Conservation (phyloP, 2,329 filamentous ascomycete species). For the Pyrenophora tritici-repentis region DNA sequence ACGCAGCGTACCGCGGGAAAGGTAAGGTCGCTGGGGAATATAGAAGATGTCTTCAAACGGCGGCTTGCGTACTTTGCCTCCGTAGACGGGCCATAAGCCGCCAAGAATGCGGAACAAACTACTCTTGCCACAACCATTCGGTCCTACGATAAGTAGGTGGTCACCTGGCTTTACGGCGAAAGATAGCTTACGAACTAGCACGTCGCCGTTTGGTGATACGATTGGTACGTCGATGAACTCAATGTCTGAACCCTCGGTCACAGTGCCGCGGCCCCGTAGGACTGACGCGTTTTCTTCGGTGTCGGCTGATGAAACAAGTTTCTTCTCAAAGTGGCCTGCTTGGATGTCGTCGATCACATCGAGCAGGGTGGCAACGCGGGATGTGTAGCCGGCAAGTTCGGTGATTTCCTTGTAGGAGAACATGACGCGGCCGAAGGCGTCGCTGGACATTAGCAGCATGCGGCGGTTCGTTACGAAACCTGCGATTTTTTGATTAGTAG, state of each 20-base stretch:
- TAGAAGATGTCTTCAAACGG: constrained; percentile 95
- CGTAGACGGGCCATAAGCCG: constrained; percentile 96
- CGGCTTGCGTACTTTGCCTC: constrained; percentile 89
- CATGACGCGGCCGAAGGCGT: constrained; percentile 59
- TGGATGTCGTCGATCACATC: constrained; percentile 95
- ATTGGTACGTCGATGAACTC: constrained; percentile 90
- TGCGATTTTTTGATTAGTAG: constrained; percentile 26
- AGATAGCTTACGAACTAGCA: constrained; percentile 81
- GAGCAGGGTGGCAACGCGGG: constrained; percentile 83
- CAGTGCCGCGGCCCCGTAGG: constrained; percentile 77
- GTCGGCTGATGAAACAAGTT: constrained; percentile 85
- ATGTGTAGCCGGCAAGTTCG: constrained; percentile 93
- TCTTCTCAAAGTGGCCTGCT: constrained; percentile 91
- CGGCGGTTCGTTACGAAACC: constrained; percentile 92
- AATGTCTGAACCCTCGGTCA: constrained; percentile 82
- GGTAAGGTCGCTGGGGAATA: constrained; percentile 92
- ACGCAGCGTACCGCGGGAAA: constrained; percentile 87
- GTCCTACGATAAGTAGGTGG: constrained; percentile 91
- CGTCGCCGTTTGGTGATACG: constrained; percentile 94
- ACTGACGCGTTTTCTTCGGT: constrained; percentile 82
- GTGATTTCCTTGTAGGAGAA: constrained; percentile 76
- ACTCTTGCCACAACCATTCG: constrained; percentile 96
- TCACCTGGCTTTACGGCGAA: constrained; percentile 87
- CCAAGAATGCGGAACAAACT: constrained; percentile 95
- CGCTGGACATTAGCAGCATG: constrained; percentile 89